Evolutionary conservation across 2,329 filamentous ascomycete genomes (phyloP), one percentile per base, ranked within the genome.

Genomic region (Penicillium sclerotiorum): DNA sequence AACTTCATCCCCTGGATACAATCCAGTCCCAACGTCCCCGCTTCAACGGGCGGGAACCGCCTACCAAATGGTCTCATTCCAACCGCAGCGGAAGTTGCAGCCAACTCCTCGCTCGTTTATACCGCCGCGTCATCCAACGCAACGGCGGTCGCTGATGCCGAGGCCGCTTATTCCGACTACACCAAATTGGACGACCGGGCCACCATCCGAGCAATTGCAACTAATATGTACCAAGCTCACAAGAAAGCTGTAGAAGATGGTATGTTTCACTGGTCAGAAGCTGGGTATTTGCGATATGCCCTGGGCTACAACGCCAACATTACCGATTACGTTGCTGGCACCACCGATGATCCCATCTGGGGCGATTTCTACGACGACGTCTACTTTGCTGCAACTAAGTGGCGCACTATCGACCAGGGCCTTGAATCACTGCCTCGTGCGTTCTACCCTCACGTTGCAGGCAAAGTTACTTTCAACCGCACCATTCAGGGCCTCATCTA

Each of bases 211-310:
- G 55, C 61, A 1, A 65, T 77, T 5, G 58, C 63, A 3, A 52
- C 52, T 0, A 67, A 68, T 47, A 58, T 68, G 55, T 84, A 75
- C 65, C 61, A 71, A 15, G 80, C 80, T 1, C 80, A 84, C 62
- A 82, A 81, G 52, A 66, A 75, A 20, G 77, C 77, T 2, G 72
- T 83, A 1, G 76, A 79, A 2, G 67, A 76, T 5, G 81, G 80
- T 2, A 77, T 84, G 15, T 85, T 87, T 61, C 73, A 81, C 44
- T 88, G 82, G 77, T 86, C 83, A 11, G 85, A 87, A 57, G 82
- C 82, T 18, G 80, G 76, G 1, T 88, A 84, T 56, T 70, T 87
- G 47, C 77, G 78, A 15, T 83, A 87, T 62, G 77, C 80, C 25
- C 73, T 87, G 8, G 77, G 78, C 12, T 75, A 75, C 12, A 73